Evolutionary conservation across 176 grass and related monocot species (phyloP), one percentile per base, ranked within the genome.

Genomic region (Lolium perenne): DNA sequence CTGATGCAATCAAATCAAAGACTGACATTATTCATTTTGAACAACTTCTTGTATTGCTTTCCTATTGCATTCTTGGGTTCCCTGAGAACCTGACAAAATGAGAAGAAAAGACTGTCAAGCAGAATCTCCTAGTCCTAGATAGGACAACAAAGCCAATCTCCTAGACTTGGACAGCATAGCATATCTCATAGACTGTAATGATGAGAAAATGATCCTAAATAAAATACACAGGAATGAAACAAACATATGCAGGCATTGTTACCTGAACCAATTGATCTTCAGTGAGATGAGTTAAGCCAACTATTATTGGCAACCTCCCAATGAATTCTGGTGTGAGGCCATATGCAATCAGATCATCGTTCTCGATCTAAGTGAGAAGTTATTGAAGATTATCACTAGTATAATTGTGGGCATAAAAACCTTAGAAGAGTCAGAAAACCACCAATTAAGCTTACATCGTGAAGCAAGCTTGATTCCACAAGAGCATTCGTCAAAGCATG

Each of bases 1-100:
- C 18, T 2, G 18, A 65, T 20, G 6, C 14, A 2, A 87, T 74
- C 6, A 50, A 83, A 78, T 22, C 71, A 47, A 1, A 15, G 21
- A 82, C 92, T 92, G 21, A 94, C 92, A 88, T 88, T 48, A 70
- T 94, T 94, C 90, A 92, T 94, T 83, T 94, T 83, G 75, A 94
- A 94, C 82, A 94, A 76, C 85, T 90, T 90, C 46, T 77, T 92
- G 85, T 90, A 90, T 82, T 94, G 90, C 85, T 92, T 94, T 67
- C 53, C 82, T 79, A 94, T 71, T 77, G 90, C 92, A 11, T 92
- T 94, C 75, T 92, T 94, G 1, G 92, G 87, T 51, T 90, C 90
- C 35, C 12, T 76, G 71, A 94, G 90, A 73, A 94, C 87, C 92
- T 94, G 68, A 35, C 10, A 54, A 59, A 32, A 59, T 76, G 4